Evolutionary conservation across 1,284 basidiomycete species (phyloP), one percentile per base, ranked within the genome.

Genomic region (Polyporus tsugae): DNA sequence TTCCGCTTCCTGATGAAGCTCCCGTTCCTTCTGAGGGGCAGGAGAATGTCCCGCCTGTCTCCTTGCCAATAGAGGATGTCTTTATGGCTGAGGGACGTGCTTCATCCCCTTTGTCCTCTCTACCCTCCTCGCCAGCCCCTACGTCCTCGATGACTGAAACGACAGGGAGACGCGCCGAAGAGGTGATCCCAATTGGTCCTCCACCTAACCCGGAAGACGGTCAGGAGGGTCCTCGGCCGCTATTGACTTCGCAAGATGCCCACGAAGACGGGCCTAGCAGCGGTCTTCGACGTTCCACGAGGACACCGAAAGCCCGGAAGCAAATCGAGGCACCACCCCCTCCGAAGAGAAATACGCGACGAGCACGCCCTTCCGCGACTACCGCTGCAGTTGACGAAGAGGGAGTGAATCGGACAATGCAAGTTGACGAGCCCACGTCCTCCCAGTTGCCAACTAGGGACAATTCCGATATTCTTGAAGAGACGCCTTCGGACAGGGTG

Each of bases 241-340:
- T 9, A 11, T 6, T 35, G 19, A 1, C n/a, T 13, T 38, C 35
- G 17, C 55, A 22, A 38, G 55, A 35, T 11, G 35, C 7, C 35
- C 19, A 3, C 15, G 55, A 0, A 4, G 55, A 36, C 6, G 58
- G 25, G 38, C 22, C 63, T 1, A 36, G 42, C 17, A 52, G 15
- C 33, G 35, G 64, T 36, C 64, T 67, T 13, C 71, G 73, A 52
- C 73, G 70, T n/a, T 74, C 73, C 10, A 36, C 67, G 0, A 69
- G 73, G 9, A 66, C 66, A 7, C 65, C 67, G 4, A 70, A 70
- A 25, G 61, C 65, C 1, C 63, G 64, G 5, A 69, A 67, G 33
- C 65, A 65, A 2, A 67, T 64, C 1, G 62, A 73, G 2, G 65
- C 66, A 2, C 29, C 67, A 13, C 67, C 69, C 2, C 66, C 72